Evolutionary conservation across 805 yeast species (phyloP).

Genomic region (Millerozyma miso): DNA sequence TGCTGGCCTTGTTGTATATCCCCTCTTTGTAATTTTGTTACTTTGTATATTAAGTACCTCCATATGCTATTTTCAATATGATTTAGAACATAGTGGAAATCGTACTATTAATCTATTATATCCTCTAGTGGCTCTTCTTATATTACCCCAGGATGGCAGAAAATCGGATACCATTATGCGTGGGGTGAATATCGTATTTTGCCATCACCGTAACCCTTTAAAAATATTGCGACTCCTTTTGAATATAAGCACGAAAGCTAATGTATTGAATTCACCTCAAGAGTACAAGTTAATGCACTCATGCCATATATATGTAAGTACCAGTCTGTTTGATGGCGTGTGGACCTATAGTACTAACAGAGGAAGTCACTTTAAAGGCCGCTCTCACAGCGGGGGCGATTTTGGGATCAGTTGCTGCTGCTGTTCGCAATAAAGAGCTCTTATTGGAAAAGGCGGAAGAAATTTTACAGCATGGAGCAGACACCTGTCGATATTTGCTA

Average conservation of each 20-base stretch:
- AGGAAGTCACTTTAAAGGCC: constrained; percentile 18
- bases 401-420: constrained; percentile 31
- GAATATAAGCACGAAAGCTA: neutral
- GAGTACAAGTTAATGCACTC: neutral
- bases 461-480: constrained; percentile 27
- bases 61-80: too few species aligned
- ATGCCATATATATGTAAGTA: neutral
- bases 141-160: neutral
- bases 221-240: neutral
- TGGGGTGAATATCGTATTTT: neutral
- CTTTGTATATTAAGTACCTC: too few species aligned
- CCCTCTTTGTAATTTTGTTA: too few species aligned
- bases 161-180: neutral
- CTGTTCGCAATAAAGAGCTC: constrained; percentile 24
- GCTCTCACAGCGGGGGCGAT: constrained; percentile 32
- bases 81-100: too few species aligned
- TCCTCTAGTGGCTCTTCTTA: too few species aligned
- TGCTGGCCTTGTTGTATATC: too few species aligned
- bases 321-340: neutral
- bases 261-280: neutral
- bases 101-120: too few species aligned
- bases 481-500: constrained; percentile 19
- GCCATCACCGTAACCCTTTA: neutral
- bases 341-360: neutral
- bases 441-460: constrained; percentile 26